Conservation (phyloP, 2,329 filamentous ascomycete species). For the Penicillium sp. region DNA sequence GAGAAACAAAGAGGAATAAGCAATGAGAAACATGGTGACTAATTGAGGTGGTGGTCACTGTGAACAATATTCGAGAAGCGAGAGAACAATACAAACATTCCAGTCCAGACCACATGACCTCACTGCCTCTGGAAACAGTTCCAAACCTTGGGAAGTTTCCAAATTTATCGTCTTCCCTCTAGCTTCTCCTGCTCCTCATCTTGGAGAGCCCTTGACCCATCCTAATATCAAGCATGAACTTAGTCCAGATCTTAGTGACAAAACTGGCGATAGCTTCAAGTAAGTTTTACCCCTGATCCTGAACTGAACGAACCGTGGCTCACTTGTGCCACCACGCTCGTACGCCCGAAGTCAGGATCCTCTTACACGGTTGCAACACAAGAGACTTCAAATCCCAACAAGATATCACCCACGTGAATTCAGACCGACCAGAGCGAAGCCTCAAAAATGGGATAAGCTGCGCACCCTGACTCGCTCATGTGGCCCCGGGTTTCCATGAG, state of each 20-base stretch:
- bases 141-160: not conserved
- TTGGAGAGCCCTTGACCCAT: too few relatives aligned
- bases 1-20: not conserved
- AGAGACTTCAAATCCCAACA: not conserved
- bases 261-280: not conserved
- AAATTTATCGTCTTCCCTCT: not conserved
- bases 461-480: not conserved
- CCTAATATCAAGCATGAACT: not conserved
- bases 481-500: not conserved
- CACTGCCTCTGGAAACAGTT: constrained; percentile 1
- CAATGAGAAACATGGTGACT: not conserved
- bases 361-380: not conserved
- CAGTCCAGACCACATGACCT: not conserved
- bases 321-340: not conserved
- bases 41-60: not conserved
- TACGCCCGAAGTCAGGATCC: not conserved
- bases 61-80: not conserved
- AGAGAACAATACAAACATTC: constrained; percentile 8
- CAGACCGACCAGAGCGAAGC: not conserved
- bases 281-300: not conserved
- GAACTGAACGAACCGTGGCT: not conserved
- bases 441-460: not conserved
- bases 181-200: not conserved
- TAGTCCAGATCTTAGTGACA: not conserved
- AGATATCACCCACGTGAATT: not conserved